A percentile compares a stretch with the other conserved stretches of the same genome.
Evolutionary conservation across 2,329 filamentous ascomycete species (phyloP).

Genomic region (Meredithiella fracta): DNA sequence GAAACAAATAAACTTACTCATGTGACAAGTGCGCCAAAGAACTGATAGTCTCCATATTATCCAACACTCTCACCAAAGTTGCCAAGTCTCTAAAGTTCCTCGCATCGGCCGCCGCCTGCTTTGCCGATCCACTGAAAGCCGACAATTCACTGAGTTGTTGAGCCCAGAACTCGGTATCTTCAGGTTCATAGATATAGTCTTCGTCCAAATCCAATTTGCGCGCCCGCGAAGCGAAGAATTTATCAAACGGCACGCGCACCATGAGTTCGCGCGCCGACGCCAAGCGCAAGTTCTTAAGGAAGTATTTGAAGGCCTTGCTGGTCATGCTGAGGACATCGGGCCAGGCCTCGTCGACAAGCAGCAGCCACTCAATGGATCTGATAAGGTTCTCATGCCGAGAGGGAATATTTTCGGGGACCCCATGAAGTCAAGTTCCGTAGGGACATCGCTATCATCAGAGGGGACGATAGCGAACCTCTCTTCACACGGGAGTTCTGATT

Average conservation of each 20-base stretch:
- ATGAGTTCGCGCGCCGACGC: conserved; percentile 38
- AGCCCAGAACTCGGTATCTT: conserved; percentile 27
- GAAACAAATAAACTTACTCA: conserved; percentile 29
- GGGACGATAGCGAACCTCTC: conserved; percentile 30
- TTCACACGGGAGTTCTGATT: conserved; percentile 17
- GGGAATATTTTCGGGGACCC: conserved; percentile 39
- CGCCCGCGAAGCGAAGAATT: conserved; percentile 26
- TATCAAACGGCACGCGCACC: conserved; percentile 32
- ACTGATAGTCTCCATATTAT: conserved; percentile 51
- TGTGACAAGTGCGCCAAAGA: conserved; percentile 34
- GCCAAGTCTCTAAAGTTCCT: conserved; percentile 54
- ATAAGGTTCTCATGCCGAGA: conserved; percentile 56
- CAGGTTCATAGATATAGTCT: conserved; percentile 21
- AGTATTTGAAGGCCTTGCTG: conserved; percentile 61
- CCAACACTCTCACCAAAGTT: conserved; percentile 46
- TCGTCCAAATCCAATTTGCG: conserved; percentile 24
- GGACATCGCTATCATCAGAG: conserved; percentile 20
- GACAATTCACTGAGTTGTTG: conserved; percentile 17
- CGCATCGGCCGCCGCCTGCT: conserved; percentile 36
- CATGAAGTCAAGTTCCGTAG: conserved; percentile 46
- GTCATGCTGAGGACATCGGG: conserved; percentile 51
- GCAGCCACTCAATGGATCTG: conserved; percentile 69
- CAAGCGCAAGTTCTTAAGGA: conserved; percentile 46
- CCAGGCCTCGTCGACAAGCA: conserved; percentile 58
- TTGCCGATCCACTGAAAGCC: conserved; percentile 19